Percentiles rank a stretch among this genome's conserved stretches.
These are phyloP conservation scores for Allomyces macrogynus DNA, from an alignment of 192 early-diverging fungal genomes.

Conservation along the genomic window DNA sequence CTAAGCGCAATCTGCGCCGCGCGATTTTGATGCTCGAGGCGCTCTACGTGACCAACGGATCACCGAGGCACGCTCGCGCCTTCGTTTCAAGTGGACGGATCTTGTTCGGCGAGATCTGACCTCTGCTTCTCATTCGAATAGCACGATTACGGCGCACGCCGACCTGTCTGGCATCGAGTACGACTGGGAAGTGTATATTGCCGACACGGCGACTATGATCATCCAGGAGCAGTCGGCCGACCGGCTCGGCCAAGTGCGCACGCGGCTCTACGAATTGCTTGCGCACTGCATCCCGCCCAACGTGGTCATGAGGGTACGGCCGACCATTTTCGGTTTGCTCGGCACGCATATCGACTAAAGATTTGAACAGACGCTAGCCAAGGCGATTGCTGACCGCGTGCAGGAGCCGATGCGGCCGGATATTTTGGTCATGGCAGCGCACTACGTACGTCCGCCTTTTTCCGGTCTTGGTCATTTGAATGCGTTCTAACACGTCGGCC, in stretches of 20 bases:
- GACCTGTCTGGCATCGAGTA: neutral
- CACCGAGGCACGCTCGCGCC: constrained; percentile 14
- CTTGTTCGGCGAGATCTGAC: neutral
- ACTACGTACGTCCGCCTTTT: constrained; percentile 27
- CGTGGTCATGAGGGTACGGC: constrained; percentile 49
- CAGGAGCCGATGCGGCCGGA: constrained; percentile 43
- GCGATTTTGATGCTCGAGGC: constrained; percentile 84
- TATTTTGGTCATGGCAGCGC: constrained; percentile 55
- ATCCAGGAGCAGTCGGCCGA: constrained; percentile 56
- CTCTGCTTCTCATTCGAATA: neutral
- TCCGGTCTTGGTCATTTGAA: neutral
- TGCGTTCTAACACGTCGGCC: too few relatives aligned
- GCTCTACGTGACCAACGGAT: constrained; percentile 5
- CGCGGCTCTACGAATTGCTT: constrained; percentile 65
- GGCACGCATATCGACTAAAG: constrained; percentile 2
- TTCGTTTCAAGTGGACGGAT: neutral
- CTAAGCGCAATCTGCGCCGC: constrained; percentile 64
- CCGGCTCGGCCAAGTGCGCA: constrained; percentile 45
- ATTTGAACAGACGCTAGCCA: constrained; percentile 33
- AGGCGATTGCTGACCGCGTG: constrained; percentile 47
- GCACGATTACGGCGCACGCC: neutral
- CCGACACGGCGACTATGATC: constrained; percentile 43
- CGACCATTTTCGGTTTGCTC: neutral
- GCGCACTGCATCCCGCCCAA: constrained; percentile 74
- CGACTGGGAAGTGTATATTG: constrained; percentile 75